These are phyloP conservation scores for Fagopyrum homotropicum DNA, from an alignment of 148 eudicot species.

Conservation along the genomic window DNA sequence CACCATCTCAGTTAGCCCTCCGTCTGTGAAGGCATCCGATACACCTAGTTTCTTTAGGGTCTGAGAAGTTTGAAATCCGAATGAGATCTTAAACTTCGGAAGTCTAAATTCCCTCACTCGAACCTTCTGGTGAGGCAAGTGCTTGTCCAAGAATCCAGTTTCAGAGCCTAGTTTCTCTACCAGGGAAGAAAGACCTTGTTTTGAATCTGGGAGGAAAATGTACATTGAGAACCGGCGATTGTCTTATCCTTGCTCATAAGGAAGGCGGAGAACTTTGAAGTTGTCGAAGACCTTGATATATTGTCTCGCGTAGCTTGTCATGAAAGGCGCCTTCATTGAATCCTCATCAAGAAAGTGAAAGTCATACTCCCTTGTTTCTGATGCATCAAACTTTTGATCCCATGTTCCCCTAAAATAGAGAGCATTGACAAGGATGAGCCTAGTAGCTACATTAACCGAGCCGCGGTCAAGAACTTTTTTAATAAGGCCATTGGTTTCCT, in stretches of 20 bases:
- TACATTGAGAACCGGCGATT: slow-evolving; percentile 66
- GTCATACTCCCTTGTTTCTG: slow-evolving; percentile 44
- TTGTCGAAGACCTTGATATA: slow-evolving; percentile 32
- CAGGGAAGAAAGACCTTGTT: slow-evolving; percentile 50
- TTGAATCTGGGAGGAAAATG: slow-evolving; percentile 64
- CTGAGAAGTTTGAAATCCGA: slow-evolving; percentile 63
- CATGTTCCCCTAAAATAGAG: slow-evolving; percentile 81
- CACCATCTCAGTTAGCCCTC: slow-evolving; percentile 70
- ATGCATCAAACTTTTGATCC: slow-evolving; percentile 52
- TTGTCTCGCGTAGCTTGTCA: slow-evolving; percentile 68
- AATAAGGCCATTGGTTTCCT: slow-evolving; percentile 65
- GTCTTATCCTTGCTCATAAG: slow-evolving; percentile 59
- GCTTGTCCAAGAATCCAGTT: slow-evolving; percentile 45
- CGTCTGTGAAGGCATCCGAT: slow-evolving; percentile 42
- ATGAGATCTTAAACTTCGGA: slow-evolving; percentile 67
- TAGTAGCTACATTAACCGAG: slow-evolving; percentile 44
- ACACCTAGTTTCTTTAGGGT: slow-evolving; percentile 52
- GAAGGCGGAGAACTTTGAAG: slow-evolving; percentile 62
- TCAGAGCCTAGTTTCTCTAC: slow-evolving; percentile 39
- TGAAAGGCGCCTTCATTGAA: slow-evolving; percentile 57
- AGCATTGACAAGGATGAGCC: slow-evolving; percentile 70
- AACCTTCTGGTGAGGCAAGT: slow-evolving; percentile 38
- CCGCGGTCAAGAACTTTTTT: slow-evolving; percentile 60
- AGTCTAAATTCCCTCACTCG: slow-evolving; percentile 47
- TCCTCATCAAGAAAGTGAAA: slow-evolving; percentile 59